Conservation (phyloP, 331 rosid species). For the Malus hybrid region DNA sequence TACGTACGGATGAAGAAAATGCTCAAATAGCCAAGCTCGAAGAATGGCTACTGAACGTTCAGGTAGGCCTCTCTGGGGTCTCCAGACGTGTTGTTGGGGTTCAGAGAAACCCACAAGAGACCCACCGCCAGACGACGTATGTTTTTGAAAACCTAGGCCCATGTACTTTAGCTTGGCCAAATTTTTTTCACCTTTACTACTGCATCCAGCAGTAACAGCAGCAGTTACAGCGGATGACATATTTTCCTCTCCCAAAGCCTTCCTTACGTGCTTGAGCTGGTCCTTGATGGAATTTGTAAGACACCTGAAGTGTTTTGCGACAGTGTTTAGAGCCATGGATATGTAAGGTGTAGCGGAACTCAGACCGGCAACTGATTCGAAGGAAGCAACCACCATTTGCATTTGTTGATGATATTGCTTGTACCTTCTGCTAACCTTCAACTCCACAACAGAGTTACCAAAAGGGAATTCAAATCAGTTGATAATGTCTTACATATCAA, state of each 20-base stretch:
- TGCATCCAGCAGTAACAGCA: conserved; percentile 12
- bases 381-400: conserved; percentile 86
- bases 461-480: neutral
- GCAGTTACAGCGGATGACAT: conserved; percentile 18
- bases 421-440: conserved; percentile 61
- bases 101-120: conserved; percentile 36
- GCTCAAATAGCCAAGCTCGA: conserved; percentile 92
- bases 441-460: neutral
- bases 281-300: conserved; percentile 57
- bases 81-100: conserved; percentile 66
- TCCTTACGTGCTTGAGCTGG: conserved; percentile 43
- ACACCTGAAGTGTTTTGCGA: conserved; percentile 53
- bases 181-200: conserved; percentile 30
- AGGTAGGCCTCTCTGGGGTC: conserved; percentile 94
- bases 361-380: conserved; percentile 80
- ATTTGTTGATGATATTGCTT: conserved; percentile 88
- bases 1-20: conserved; percentile 96
- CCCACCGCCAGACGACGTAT: conserved; percentile 22
- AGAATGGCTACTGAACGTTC: conserved; percentile 84
- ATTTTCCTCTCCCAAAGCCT: conserved; percentile 47
- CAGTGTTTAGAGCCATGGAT: conserved; percentile 58
- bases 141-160: conserved; percentile 55
- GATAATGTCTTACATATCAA: neutral
- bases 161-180: conserved; percentile 30
- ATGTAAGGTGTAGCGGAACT: conserved; percentile 73